Evolutionary conservation across 345 rosid species (phyloP), one percentile per base, ranked within the genome.

Genomic region (Stellera chamaejasme): DNA sequence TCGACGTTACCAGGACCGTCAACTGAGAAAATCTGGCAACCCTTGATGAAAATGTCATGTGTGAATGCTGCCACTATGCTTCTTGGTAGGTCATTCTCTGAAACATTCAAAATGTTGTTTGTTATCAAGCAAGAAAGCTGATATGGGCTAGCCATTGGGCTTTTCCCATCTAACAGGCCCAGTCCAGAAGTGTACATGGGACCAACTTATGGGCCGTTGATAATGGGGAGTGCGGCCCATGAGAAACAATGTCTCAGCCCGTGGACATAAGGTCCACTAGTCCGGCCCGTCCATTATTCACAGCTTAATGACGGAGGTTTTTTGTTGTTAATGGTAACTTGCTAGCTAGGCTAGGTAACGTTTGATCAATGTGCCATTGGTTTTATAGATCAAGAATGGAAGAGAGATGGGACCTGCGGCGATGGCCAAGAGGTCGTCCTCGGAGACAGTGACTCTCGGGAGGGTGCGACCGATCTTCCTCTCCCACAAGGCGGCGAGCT

Each of bases 401-500:
- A 10, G 14, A 12, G 36, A 19, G 41, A 19, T 6, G 19, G 13
- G 50, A 83, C 92, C 92, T 48, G 87, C 81, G 2, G 94, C 94
- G 0, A 49, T 71, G 1, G 68, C 56, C 10, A 85, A 75, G 10
- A 85, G 81, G 58, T 78, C 77, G 0, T 65, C 26, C 54, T 82
- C 89, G 1, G 83, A 61, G 58, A 82, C n/a, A 2, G 69, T 79
- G 10, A 64, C 62, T n/a, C 89, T 72, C 1, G 85, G 87, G 41
- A 85, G 78, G 32, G 69, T 66, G 25, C 78, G 67, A 5, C 82
- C 83, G 39, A 80, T 75, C 66, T 80, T 82, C 65, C 25, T 71
- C 63, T 85, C 94, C 94, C 94, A 82, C 11, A 85, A 50, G 45
- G 74, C 52, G 2, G 94, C 94, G 43, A 85, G 87, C 70, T 85